phyloP scores from a whole-genome alignment of 352 stramenopile genomes.

The Phytophthora crassamura region DNA sequence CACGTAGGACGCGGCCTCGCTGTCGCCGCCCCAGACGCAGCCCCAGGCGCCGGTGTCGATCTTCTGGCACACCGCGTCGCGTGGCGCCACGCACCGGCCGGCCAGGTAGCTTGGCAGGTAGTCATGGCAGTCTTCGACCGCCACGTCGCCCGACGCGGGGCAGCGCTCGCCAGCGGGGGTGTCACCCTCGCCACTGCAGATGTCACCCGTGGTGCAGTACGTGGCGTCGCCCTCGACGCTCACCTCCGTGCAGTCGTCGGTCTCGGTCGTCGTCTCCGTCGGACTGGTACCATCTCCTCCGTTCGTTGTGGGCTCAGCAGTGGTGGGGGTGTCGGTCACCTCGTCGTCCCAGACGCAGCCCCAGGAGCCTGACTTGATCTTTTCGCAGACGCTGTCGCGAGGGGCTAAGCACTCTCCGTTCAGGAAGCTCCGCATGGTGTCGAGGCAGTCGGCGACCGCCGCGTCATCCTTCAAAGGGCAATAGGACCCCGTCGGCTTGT shows the following conservation, averaged over 20 bases:
- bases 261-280: background rate
- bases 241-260: constrained; percentile 45
- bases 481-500: constrained; percentile 27
- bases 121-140: constrained; percentile 52
- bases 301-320: background rate
- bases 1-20: constrained; percentile 13
- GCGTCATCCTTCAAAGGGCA: constrained; percentile 43
- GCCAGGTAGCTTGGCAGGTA: constrained; percentile 49
- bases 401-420: constrained; percentile 34
- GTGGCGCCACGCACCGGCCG: constrained; percentile 53
- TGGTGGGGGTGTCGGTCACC: background rate
- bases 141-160: constrained; percentile 56
- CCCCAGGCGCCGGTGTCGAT: constrained; percentile 63
- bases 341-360: constrained; percentile 37
- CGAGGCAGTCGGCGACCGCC: constrained; percentile 37
- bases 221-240: constrained; percentile 69
- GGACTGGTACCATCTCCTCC: background rate
- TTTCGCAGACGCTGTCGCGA: constrained; percentile 30
- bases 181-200: constrained; percentile 56
- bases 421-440: constrained; percentile 33
- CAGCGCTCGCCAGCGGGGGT: constrained; percentile 46
- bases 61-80: constrained; percentile 51
- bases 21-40: constrained; percentile 45
- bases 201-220: constrained; percentile 55
- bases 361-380: constrained; percentile 26